Conservation (phyloP, 495 filamentous ascomycete genomes). For the Durotheca rogersii region DNA sequence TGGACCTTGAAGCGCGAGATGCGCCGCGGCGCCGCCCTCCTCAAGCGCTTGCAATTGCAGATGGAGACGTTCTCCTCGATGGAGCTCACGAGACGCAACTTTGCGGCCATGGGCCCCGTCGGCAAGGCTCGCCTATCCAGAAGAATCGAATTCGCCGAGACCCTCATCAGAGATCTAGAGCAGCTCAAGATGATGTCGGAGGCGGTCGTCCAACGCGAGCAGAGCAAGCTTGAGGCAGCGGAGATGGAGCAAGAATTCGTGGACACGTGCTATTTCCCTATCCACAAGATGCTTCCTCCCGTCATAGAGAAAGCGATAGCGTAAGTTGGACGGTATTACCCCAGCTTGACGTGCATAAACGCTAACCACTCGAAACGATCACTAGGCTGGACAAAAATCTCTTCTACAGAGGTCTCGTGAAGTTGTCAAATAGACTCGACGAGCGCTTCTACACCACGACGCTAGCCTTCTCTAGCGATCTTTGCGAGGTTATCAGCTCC, state of each 20-base stretch:
- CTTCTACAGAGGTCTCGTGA: slow-evolving; percentile 64
- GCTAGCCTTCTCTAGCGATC: slow-evolving; percentile 68
- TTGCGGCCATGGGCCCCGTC: slow-evolving; percentile 82
- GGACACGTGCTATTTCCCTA: slow-evolving; percentile 87
- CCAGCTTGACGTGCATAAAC: too few species aligned
- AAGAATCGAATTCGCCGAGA: slow-evolving; percentile 83
- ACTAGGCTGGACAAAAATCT: slow-evolving; percentile 72
- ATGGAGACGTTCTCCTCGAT: slow-evolving; percentile 94
- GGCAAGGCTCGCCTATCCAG: slow-evolving; percentile 75
- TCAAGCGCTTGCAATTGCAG: slow-evolving; percentile 90
- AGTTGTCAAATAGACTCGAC: slow-evolving; percentile 65
- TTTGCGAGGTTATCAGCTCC: slow-evolving; percentile 66
- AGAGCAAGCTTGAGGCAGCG: slow-evolving; percentile 70
- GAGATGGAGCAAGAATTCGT: slow-evolving; percentile 73
- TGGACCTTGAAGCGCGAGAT: slow-evolving; percentile 98
- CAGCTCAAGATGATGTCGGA: slow-evolving; percentile 67
- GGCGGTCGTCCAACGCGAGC: slow-evolving; percentile 69
- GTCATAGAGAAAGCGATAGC: slow-evolving; percentile 73
- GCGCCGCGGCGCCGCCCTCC: slow-evolving; percentile 80
- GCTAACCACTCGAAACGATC: slow-evolving; percentile 28
- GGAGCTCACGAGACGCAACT: slow-evolving; percentile 93
- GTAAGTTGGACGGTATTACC: too few species aligned
- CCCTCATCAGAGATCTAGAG: slow-evolving; percentile 72
- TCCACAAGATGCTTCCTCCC: slow-evolving; percentile 72
- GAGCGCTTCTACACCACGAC: slow-evolving; percentile 74